Base-by-base conservation (phyloP, 768 basidiomycete genomes). In the Lepiota venenata region DNA sequence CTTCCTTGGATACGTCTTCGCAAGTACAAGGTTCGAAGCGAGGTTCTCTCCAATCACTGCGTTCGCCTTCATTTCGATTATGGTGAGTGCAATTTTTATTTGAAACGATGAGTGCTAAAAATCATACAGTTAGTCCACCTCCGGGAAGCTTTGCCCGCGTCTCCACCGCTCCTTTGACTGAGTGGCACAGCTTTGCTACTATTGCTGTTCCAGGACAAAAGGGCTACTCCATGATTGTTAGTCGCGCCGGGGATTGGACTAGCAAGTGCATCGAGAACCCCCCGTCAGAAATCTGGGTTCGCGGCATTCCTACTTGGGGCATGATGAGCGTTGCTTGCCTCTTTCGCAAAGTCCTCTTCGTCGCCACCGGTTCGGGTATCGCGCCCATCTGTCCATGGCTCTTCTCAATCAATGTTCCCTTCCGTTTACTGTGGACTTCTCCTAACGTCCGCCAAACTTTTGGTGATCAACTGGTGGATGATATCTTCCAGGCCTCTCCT, bases 211-310 rank as follows among this genome's bases (percentile, higher is more conserved):
- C 69, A n/a, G 69, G 66, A 52, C 61, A 64, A 48, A 71, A 70
- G 46, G 76, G 75, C 0, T 82, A 75, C 63, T 81, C 79, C 16
- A 65, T 79, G 27, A 75, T 83, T 10, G 78, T 82, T 8, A 79
- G 78, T 4, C 74, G 73, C 21, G 80, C 81, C 3, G 81, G 81
- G 25, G 81, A 84, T 60, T 82, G 81, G 81, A 84, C 82, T 1
- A 64, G 58, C 48, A 70, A 77, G 52, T 61, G 68, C 47, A 83
- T 83, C 58, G 61, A 50, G 11, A 71, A 78, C 48, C 81, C 82
- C 4, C 79, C 80, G 1, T 74, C 58, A 22, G 66, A 80, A 59
- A 64, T 84, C 21, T 84, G 80, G 80, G 69, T 79, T 25, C 80
- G 81, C 36, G 80, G 81, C 8, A 70, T 76, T 38, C 78, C 80